phyloP scores from a whole-genome alignment of 441 rosid genomes.

The Brassica balearica region DNA sequence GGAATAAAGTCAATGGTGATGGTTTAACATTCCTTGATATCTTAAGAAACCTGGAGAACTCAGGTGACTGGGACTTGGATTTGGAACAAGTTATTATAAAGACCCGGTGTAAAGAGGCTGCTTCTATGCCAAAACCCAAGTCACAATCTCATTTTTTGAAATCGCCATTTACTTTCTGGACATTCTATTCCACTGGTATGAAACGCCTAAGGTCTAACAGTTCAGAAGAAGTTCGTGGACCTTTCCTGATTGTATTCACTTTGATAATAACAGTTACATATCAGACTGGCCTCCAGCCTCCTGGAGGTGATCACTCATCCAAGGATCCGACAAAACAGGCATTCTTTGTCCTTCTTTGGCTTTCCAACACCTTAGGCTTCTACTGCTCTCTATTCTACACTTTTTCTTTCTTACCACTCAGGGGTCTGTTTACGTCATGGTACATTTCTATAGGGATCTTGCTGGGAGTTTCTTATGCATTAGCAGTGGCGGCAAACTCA shows the following conservation, averaged over 20 bases:
- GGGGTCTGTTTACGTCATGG: constrained; percentile 7
- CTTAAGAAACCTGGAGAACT: constrained; percentile 2
- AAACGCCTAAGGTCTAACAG: neutral
- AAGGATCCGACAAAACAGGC: constrained; percentile 2
- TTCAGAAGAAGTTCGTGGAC: constrained; percentile 13
- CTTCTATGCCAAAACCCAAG: neutral
- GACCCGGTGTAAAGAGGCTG: constrained; percentile 4
- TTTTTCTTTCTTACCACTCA: neutral
- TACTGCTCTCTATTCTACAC: constrained; percentile 5
- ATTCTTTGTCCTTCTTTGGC: constrained; percentile 1
- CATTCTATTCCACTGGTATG: neutral
- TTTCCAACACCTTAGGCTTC: neutral
- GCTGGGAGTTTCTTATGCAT: constrained; percentile 9
- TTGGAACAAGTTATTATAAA: constrained; percentile 4
- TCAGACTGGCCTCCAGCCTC: constrained; percentile 1
- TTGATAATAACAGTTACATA: neutral
- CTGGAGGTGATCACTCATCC: neutral
- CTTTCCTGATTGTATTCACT: constrained; percentile 11
- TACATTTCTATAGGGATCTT: neutral
- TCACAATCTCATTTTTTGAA: neutral
- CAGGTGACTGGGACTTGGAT: constrained; percentile 7
- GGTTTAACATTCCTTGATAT: constrained; percentile 29
- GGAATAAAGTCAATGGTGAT: neutral
- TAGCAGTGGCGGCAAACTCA: neutral
- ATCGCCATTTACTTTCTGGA: constrained; percentile 5